Evolutionary conservation across 2,329 filamentous ascomycete species (phyloP).

Genomic region (Botrytis sinoallii): DNA sequence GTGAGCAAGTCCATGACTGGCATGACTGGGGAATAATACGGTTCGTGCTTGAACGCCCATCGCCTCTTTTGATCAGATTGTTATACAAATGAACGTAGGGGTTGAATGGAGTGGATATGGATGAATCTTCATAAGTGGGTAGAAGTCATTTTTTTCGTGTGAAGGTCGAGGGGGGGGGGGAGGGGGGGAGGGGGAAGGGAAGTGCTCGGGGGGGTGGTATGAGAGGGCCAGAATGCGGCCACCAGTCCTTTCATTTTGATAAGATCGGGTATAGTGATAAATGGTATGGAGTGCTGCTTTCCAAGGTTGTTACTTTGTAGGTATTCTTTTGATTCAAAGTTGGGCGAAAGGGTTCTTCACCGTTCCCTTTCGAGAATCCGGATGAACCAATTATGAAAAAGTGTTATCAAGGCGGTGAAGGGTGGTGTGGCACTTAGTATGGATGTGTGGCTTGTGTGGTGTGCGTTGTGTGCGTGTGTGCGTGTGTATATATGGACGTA

Average conservation of each 20-base stretch:
- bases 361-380: background rate
- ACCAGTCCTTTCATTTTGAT: background rate
- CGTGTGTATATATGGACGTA: background rate
- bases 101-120: background rate
- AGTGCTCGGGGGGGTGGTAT: background rate
- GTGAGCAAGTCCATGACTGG: background rate
- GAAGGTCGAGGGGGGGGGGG: background rate
- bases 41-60: background rate
- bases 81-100: background rate
- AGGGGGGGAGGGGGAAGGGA: background rate
- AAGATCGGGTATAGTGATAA: background rate
- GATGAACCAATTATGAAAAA: background rate
- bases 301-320: background rate
- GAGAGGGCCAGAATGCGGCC: conserved; percentile 5
- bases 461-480: background rate
- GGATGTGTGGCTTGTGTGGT: background rate
- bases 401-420: background rate
- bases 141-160: background rate
- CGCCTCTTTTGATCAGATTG: background rate
- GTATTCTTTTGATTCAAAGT: background rate
- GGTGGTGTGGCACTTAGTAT: background rate
- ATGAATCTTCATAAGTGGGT: conserved; percentile 12
- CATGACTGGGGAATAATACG: background rate
- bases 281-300: background rate
- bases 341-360: background rate